Conservation (phyloP, 1,284 basidiomycete genomes). For the Somion occarium region DNA sequence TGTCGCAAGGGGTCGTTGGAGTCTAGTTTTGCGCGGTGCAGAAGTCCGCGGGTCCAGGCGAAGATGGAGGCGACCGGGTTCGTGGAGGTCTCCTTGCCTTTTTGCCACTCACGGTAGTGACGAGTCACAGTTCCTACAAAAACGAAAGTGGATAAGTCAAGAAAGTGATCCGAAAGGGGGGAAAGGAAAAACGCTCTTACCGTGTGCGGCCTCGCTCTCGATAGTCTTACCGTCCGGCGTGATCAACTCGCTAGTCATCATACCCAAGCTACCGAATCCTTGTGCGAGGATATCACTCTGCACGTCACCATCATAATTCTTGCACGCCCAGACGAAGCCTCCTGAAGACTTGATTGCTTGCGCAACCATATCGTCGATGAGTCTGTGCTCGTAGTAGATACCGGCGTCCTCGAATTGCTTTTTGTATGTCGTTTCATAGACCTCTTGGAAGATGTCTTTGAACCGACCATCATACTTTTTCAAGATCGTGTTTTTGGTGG, state of each 20-base stretch:
- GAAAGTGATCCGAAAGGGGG: neutral
- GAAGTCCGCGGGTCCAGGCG: conserved; percentile 94
- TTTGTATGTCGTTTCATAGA: conserved; percentile 89
- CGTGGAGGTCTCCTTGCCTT: conserved; percentile 93
- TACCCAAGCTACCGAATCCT: conserved; percentile 90
- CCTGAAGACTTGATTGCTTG: conserved; percentile 96
- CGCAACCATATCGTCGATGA: conserved; percentile 94
- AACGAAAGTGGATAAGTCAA: neutral
- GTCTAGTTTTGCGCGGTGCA: conserved; percentile 94
- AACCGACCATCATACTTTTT: conserved; percentile 97
- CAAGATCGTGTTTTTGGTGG: conserved; percentile 97
- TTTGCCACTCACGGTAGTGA: conserved; percentile 96
- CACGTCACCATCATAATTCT: conserved; percentile 97
- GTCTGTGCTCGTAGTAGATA: conserved; percentile 97
- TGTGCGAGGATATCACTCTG: conserved; percentile 91
- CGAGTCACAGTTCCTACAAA: conserved; percentile 75
- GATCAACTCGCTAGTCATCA: conserved; percentile 98
- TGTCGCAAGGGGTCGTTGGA: conserved; percentile 68
- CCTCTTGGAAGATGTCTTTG: conserved; percentile 98
- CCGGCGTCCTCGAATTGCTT: conserved; percentile 74
- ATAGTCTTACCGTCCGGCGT: conserved; percentile 93
- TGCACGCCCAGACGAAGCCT: conserved; percentile 96
- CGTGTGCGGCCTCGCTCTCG: conserved; percentile 95
- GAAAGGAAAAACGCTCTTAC: conserved; percentile 28
- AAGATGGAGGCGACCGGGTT: conserved; percentile 99